A percentile compares a stretch with the other conserved stretches of the same genome.
phyloP scores from a whole-genome alignment of 2,329 filamentous ascomycete species.

The Epicoccum nigrum region DNA sequence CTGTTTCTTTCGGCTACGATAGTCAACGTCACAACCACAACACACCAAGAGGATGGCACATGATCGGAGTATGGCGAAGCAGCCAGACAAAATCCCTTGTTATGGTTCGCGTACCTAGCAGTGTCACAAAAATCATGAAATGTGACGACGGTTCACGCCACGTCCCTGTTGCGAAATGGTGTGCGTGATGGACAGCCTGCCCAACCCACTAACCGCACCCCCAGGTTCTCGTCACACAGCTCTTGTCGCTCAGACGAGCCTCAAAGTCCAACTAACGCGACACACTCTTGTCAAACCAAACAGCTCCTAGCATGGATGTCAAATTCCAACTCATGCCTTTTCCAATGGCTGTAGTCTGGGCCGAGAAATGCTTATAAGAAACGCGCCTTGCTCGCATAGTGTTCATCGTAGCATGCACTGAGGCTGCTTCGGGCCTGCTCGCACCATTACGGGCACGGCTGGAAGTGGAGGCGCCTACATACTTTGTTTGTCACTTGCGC shows the following conservation, averaged over 20 bases:
- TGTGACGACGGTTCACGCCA: constrained; percentile 47
- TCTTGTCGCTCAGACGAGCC: too few relatives aligned
- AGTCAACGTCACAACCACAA: constrained; percentile 15
- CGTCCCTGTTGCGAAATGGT: constrained; percentile 14
- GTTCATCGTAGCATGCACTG: constrained; percentile 22
- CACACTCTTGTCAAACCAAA: too few relatives aligned
- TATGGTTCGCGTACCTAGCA: constrained; percentile 38
- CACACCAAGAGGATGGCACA: constrained; percentile 35
- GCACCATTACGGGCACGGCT: constrained; percentile 25
- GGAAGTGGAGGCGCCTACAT: constrained; percentile 39
- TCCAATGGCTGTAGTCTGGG: constrained; percentile 89
- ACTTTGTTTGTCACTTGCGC: too few relatives aligned
- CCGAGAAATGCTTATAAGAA: constrained; percentile 88
- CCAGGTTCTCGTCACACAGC: background rate
- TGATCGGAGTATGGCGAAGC: constrained; percentile 45
- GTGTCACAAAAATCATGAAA: constrained; percentile 46
- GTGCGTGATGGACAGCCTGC: too few relatives aligned
- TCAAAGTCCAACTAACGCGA: too few relatives aligned
- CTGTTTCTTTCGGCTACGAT: constrained; percentile 20
- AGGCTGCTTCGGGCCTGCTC: constrained; percentile 35
- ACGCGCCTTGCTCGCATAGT: constrained; percentile 36
- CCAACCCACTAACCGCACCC: background rate
- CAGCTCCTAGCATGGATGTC: constrained; percentile 86
- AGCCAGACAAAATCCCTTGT: constrained; percentile 24
- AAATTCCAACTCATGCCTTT: constrained; percentile 92